Evolutionary conservation across 495 filamentous ascomycete genomes (phyloP).

Genomic region (Penicillium odoratum): DNA sequence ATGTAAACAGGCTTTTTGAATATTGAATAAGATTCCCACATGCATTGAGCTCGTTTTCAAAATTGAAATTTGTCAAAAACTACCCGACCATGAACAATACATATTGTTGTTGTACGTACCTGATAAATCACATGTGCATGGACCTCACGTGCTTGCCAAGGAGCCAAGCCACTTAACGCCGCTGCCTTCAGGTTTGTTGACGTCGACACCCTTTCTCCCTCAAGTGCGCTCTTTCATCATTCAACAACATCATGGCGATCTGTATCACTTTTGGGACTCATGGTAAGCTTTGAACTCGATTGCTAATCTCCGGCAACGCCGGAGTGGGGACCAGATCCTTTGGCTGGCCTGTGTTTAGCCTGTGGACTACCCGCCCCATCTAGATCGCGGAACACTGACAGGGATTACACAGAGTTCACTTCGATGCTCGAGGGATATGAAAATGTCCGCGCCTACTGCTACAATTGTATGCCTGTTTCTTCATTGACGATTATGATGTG

Average conservation of each 20-base stretch:
- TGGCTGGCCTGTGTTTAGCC: constrained; percentile 18
- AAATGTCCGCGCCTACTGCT: constrained; percentile 53
- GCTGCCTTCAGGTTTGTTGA: constrained; percentile 21
- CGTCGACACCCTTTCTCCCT: not conserved
- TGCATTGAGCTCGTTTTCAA: too few relatives aligned
- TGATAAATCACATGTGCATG: constrained; percentile 22
- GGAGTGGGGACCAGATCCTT: constrained; percentile 14
- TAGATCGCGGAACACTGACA: constrained; percentile 11
- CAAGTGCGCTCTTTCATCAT: not conserved
- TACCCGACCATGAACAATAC: not conserved
- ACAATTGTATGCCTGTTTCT: constrained; percentile 45
- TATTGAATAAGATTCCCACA: not conserved
- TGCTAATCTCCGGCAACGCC: not conserved
- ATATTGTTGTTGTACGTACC: not conserved
- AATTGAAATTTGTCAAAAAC: too few relatives aligned
- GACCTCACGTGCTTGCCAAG: constrained; percentile 28
- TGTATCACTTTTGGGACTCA: constrained; percentile 56
- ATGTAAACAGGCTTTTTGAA: constrained; percentile 17
- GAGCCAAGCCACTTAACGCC: constrained; percentile 30
- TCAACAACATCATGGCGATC: constrained; percentile 44
- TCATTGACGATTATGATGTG: not conserved
- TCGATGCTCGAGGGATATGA: constrained; percentile 55
- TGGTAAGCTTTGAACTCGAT: constrained; percentile 31
- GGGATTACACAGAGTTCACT: constrained; percentile 44
- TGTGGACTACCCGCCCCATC: constrained; percentile 8